Base-by-base conservation (phyloP, 495 filamentous ascomycete species). In the Melanomma pulvis-pyrius region DNA sequence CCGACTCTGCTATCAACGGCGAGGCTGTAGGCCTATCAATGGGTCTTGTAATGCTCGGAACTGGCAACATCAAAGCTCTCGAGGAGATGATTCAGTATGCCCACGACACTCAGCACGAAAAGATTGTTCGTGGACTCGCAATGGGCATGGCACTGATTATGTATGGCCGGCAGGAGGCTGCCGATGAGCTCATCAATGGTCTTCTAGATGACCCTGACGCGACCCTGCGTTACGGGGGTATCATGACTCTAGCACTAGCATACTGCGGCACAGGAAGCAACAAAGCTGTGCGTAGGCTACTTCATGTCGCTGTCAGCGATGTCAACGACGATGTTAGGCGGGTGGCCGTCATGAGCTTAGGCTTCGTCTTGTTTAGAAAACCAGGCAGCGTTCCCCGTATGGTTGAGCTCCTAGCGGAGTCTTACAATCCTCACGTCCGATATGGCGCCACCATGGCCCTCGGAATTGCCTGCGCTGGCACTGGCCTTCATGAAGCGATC, bases 401-500 rank as follows among this genome's bases (percentile, higher is more conserved):
- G 91, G 96, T 99, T n/a, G 96, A 99, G 79, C 83, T 99, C 25
- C 86, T 99, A 17, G 92, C 93, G 6, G 96, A 99, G 77, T 96
- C 92, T 0, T 99, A 99, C 81, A 99, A 99, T 75, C 96, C 96
- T 21, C 96, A 99, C 74, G 96, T 99, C 29, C 90, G 96, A 48
- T 99, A 99, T 68, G 96, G 96, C 72, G 96, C 96, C 2, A 93
- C 96, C 29, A 97, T 99, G 91, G 96, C 96, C 17, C 85, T 99
- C 15, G 96, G 96, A 78, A 98, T 99, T 70, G 94, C 96, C 36
- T 98, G 96, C 70, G 96, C 96, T 26, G 96, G 96, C 30, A 99
- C 96, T 41, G 96, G 96, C 22, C 79, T 98, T 26, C 93, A 98
- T 66, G 96, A 98, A 78, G 96, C 96, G 2, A 96, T 97, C 67